Percentiles rank a stretch among this genome's conserved stretches.
Conservation (phyloP, 805 yeast genomes). For the Cyberlindnera mycetangii region DNA sequence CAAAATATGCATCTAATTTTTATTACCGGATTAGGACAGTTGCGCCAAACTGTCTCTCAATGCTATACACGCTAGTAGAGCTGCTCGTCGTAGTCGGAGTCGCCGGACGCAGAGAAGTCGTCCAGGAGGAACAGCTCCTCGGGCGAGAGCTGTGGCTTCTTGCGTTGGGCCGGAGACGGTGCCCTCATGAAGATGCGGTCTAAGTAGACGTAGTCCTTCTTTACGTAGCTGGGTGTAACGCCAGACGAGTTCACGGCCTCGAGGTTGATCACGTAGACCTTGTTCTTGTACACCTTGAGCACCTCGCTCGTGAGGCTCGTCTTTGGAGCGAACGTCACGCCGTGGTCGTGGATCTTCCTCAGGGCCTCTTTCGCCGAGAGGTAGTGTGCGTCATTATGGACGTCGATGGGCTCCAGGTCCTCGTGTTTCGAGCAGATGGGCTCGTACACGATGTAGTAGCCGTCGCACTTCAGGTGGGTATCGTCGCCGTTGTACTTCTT, state of each 20-base stretch:
- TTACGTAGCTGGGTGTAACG: constrained; percentile 2
- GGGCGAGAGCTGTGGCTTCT: neutral
- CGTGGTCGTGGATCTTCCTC: constrained; percentile 19
- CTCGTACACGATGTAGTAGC: constrained; percentile 26
- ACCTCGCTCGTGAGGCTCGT: constrained; percentile 16
- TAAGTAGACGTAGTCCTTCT: constrained; percentile 16
- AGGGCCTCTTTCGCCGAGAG: constrained; percentile 17
- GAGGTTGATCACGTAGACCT: constrained; percentile 23
- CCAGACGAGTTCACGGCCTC: constrained; percentile 19
- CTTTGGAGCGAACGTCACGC: constrained; percentile 24
- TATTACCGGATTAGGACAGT: neutral
- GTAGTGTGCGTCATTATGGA: constrained; percentile 12
- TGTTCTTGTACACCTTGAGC: constrained; percentile 19
- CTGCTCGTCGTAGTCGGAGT: constrained; percentile 1
- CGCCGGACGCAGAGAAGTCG: neutral
- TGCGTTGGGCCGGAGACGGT: neutral
- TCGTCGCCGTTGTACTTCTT: constrained; percentile 16
- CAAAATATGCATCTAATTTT: neutral
- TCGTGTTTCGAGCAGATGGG: constrained; percentile 19
- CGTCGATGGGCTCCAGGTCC: constrained; percentile 18
- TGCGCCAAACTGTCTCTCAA: neutral
- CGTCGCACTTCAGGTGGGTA: constrained; percentile 27
- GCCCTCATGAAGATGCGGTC: constrained; percentile 16
- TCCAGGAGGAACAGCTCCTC: neutral
- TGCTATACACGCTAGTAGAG: neutral